Conservation (phyloP, 2,329 filamentous ascomycete genomes). For the Paraphaeosphaeria sporulosa region DNA sequence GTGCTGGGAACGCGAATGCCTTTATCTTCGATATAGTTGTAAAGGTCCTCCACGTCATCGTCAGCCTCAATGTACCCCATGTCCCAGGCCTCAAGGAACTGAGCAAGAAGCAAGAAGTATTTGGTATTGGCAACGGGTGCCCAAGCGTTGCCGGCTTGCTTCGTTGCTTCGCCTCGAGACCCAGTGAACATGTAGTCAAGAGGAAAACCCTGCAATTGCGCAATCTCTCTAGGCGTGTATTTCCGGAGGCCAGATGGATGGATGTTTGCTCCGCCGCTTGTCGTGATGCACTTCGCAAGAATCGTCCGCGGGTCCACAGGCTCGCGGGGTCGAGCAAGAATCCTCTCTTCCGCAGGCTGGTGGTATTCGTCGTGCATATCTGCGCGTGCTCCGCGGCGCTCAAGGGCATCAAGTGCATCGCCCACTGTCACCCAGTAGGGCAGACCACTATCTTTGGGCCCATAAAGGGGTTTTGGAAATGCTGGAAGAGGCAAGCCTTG, state of each 20-base stretch:
- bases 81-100: conserved; percentile 36
- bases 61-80: conserved; percentile 32
- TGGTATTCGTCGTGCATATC: conserved; percentile 21
- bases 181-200: conserved; percentile 23
- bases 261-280: conserved; percentile 22
- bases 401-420: conserved; percentile 28
- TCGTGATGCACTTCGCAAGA: conserved; percentile 26
- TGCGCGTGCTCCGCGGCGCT: neutral
- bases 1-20: conserved; percentile 14
- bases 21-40: conserved; percentile 15
- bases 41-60: conserved; percentile 30
- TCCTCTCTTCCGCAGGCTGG: conserved; percentile 19
- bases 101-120: conserved; percentile 10
- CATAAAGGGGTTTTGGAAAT: conserved; percentile 38
- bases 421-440: conserved; percentile 28
- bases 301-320: conserved; percentile 19
- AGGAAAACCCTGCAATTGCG: conserved; percentile 28
- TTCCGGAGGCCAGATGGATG: conserved; percentile 26
- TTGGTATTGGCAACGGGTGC: conserved; percentile 25
- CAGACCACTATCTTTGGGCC: conserved; percentile 28
- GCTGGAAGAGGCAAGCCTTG: conserved; percentile 35
- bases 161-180: conserved; percentile 13
- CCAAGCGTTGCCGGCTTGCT: conserved; percentile 35
- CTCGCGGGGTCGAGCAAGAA: neutral
- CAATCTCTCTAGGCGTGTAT: conserved; percentile 30